Base-by-base conservation (phyloP, 2,329 filamentous ascomycete genomes). In the Calycina marina region DNA sequence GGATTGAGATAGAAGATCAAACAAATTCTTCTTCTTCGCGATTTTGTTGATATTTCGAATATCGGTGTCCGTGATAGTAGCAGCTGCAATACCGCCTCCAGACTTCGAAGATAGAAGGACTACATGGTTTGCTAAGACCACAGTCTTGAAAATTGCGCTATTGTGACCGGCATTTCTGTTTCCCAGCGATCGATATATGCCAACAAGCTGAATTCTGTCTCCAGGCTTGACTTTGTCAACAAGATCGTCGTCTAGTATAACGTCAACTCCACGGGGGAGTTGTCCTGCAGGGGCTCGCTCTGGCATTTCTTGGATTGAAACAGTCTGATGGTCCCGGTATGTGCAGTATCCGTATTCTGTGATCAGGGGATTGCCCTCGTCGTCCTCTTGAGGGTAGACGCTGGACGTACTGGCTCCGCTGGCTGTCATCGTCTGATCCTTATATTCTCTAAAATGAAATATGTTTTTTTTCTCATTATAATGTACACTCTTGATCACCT, bases 21-120 rank as follows among this genome's bases (percentile, higher is more conserved):
- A 92, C 3, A 96, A 69, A 41, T 90, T 86, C 58, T 77, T 86
- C 58, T 90, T 90, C 65, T 96, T 98, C 6, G 88, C 68, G 35
- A 96, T 70, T 58, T 93, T 94, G 64, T 96, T 96, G 65, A 98
- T 98, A 53, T 98, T 96, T 48, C 90, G 79, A 52, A 98, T 92
- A 52, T 98, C 90, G 1, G 81, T 90, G 55, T 96, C 90, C 12
- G 90, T 96, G 46, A 98, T 93, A 4, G 74, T 79, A 11, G 85
- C 80, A 39, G 92, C 81, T 0, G 88, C 88, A 45, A 96, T 81
- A 18, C 88, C 90, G 31, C 88, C 90, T 13, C 88, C 88, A 2
- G 88, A 92, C 53, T 98, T 98, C 11, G 88, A 94, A 2, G 90
- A 93, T 5, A 98, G 69, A 18, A 94, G 67, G 28, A 96, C 88